phyloP scores from a whole-genome alignment of 1,284 basidiomycete species.

The Cystobasidium sp. region DNA sequence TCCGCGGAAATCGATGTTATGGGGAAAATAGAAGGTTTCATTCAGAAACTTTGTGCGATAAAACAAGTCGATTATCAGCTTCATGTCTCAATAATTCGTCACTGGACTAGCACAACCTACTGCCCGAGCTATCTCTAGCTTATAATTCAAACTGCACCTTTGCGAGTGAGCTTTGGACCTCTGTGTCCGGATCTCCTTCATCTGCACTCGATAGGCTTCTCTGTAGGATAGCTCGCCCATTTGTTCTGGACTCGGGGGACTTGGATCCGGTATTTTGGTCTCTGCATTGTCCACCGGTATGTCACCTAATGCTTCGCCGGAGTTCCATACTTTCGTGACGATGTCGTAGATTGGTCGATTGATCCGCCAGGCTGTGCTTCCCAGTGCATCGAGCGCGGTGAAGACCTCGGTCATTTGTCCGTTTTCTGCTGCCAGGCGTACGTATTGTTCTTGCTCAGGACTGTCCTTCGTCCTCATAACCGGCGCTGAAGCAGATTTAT shows the following conservation, averaged over 20 bases:
- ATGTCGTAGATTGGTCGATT: conserved; percentile 77
- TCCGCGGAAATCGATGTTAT: conserved; percentile 97
- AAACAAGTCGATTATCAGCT: background rate
- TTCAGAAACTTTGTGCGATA: conserved; percentile 68
- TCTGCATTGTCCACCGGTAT: conserved; percentile 52
- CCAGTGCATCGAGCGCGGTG: conserved; percentile 86
- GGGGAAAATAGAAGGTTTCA: conserved; percentile 90
- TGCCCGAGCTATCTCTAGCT: conserved; percentile 92
- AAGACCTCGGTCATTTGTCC: conserved; percentile 84
- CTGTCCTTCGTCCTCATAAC: conserved; percentile 95
- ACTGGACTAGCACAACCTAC: conserved; percentile 61
- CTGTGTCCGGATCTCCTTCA: conserved; percentile 67
- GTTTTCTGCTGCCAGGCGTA: conserved; percentile 73
- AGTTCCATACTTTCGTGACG: conserved; percentile 80
- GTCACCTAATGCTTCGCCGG: conserved; percentile 58
- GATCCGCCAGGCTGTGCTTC: conserved; percentile 88
- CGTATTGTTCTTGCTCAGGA: conserved; percentile 80
- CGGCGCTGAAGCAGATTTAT: conserved; percentile 59
- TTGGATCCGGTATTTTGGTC: conserved; percentile 61
- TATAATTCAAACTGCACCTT: conserved; percentile 93
- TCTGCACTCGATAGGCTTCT: conserved; percentile 65
- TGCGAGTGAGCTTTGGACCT: conserved; percentile 85
- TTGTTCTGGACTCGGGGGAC: conserved; percentile 49
- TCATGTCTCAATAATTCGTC: background rate
- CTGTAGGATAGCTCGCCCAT: conserved; percentile 71